These are phyloP conservation scores for Hanseniaspora guilliermondii DNA, from an alignment of 805 yeast species.

Conservation along the genomic window DNA sequence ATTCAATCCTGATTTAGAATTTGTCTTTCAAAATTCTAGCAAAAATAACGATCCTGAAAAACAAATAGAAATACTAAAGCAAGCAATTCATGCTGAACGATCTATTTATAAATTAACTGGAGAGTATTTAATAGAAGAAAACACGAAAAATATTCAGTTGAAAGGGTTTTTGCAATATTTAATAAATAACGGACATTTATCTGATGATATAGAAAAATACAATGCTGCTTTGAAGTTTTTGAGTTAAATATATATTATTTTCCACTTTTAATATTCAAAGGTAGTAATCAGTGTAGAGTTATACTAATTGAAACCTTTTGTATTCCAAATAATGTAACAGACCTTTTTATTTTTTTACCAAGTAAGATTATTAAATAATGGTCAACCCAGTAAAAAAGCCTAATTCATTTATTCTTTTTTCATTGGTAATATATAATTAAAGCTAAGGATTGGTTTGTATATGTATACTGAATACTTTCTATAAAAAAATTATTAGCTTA, in stretches of 20 bases:
- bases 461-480: no score
- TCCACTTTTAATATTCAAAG: no score
- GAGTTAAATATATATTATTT: neutral
- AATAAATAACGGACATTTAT: neutral
- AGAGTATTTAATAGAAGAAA: neutral
- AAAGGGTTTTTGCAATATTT: slow-evolving; percentile 13
- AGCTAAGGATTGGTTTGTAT: no score
- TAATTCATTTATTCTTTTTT: no score
- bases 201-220: neutral
- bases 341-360: neutral
- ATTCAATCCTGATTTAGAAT: slow-evolving; percentile 2
- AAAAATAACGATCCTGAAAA: neutral
- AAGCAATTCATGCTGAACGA: neutral
- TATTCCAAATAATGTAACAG: neutral
- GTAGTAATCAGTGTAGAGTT: no score
- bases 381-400: no score
- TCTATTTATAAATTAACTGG: neutral
- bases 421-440: no score
- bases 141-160: slow-evolving; percentile 13
- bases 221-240: neutral
- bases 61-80: slow-evolving; percentile 2
- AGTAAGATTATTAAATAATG: no score
- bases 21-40: neutral
- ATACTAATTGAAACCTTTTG: neutral
- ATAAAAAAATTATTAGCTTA: no score